phyloP scores from a whole-genome alignment of 176 grass and related monocot genomes.

The Ensete ventricosum region DNA sequence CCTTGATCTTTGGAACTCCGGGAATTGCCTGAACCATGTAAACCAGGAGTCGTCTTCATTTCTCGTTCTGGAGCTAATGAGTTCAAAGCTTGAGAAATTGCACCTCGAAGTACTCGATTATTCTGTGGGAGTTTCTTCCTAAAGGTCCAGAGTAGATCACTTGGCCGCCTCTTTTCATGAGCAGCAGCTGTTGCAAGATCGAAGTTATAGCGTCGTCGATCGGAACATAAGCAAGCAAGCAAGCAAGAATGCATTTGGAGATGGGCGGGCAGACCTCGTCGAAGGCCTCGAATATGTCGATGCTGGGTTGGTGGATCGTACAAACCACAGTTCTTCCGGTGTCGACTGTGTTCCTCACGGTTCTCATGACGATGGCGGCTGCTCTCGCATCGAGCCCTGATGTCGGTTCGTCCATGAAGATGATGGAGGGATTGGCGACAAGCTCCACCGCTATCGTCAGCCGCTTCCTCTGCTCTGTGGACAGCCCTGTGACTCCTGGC shows the following conservation, averaged over 20 bases:
- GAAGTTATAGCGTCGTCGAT: not conserved
- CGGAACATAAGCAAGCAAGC: constrained; percentile 2
- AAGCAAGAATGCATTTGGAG: not conserved
- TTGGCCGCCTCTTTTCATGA: constrained; percentile 98
- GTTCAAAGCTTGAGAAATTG: constrained; percentile 10
- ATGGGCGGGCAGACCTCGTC: constrained; percentile 49
- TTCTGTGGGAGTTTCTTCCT: constrained; percentile 70
- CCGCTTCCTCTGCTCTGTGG: constrained; percentile 90
- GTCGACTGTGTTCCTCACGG: constrained; percentile 95
- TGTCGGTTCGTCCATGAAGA: constrained; percentile 99
- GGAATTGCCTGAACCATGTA: constrained; percentile 58
- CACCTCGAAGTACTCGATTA: constrained; percentile 94
- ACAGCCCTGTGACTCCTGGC: constrained; percentile 86
- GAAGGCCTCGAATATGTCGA: constrained; percentile 98
- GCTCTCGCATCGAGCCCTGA: constrained; percentile 98
- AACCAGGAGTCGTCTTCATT: not conserved
- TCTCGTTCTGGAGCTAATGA: not conserved
- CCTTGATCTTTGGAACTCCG: constrained; percentile 86
- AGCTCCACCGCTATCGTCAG: constrained; percentile 97
- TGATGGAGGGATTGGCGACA: constrained; percentile 93
- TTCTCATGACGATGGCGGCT: constrained; percentile 98
- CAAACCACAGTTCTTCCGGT: constrained; percentile 94
- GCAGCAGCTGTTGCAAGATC: constrained; percentile 43
- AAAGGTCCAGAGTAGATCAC: constrained; percentile 83
- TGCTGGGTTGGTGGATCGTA: constrained; percentile 97